Conservation (phyloP, 768 basidiomycete species). For the Mycena haematopus region DNA sequence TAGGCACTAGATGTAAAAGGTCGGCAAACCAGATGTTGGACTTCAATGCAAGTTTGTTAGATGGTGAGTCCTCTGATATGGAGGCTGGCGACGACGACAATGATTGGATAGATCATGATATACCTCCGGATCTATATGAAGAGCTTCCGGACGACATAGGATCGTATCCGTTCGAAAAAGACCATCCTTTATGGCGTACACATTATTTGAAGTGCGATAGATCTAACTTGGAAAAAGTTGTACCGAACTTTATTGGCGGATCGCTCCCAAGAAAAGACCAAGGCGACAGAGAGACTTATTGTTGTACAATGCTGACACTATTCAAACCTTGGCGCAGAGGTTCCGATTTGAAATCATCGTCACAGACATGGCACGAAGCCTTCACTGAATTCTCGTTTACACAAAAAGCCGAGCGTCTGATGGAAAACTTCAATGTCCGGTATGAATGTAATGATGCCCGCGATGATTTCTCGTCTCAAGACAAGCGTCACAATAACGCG, state of each 20-base stretch:
- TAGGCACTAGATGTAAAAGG: background rate
- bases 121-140: too few relatives aligned
- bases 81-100: too few relatives aligned
- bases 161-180: too few relatives aligned
- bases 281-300: too few relatives aligned
- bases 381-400: slow-evolving; percentile 26
- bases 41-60: background rate
- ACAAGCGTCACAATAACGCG: background rate
- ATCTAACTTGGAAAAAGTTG: too few relatives aligned
- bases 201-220: too few relatives aligned
- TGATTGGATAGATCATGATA: too few relatives aligned
- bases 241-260: too few relatives aligned
- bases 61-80: background rate
- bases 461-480: slow-evolving; percentile 33
- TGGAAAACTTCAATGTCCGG: slow-evolving; percentile 35
- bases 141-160: too few relatives aligned
- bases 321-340: slow-evolving; percentile 5
- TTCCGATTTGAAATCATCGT: slow-evolving; percentile 28
- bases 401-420: slow-evolving; percentile 21
- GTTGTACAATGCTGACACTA: too few relatives aligned
- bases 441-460: slow-evolving; percentile 39
- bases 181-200: too few relatives aligned
- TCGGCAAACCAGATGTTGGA: background rate
- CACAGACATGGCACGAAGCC: slow-evolving; percentile 29
- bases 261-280: too few relatives aligned